Base-by-base conservation (phyloP, 345 rosid species). In the Excoecaria agallocha region DNA sequence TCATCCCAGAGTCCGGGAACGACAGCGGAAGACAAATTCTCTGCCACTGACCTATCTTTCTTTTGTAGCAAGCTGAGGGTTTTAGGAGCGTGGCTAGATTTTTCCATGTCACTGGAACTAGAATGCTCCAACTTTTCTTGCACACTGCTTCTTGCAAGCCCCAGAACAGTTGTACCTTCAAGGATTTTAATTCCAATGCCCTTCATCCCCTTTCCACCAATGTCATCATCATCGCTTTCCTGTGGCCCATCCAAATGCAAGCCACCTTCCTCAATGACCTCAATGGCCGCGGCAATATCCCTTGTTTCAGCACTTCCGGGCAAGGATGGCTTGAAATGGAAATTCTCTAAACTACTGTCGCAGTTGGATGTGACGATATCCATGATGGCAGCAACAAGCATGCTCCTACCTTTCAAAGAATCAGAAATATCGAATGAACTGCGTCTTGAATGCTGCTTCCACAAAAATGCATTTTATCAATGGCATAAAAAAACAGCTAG, bases 321-420 rank as follows among this genome's bases (percentile, higher is more conserved):
- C 76, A 93, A 80, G 41, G 82, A 76, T 35, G 96, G 86, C 84
- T 81, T 86, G 83, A 86, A 84, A 62, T 86, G 83, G 39, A 74
- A 72, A 74, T 85, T 89, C 62, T 87, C 98, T 79, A 86, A 45
- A 61, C 80, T 80, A 64, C 80, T 80, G 66, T 89, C 91, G 38
- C 91, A 90, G 82, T 88, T 88, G 76, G 99, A 90, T 20, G 98
- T 95, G 70, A 95, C 98, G 59, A 93, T 87, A 76, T 95, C 99
- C 99, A 95, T 93, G 51, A 93, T 90, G 78, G 99, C 96, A 78
- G 97, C 97, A 73, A 95, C 97, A 67, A 95, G 99, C 99, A 93
- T 93, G 89, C 99, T 93, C 93, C 99, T 93, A 82, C 98, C 98
- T 95, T 95, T 95, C 91, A 93, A 89, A 88, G 98, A 91, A 90